Base-by-base conservation (phyloP, 805 yeast species). In the Blastobotrys muscicola region DNA sequence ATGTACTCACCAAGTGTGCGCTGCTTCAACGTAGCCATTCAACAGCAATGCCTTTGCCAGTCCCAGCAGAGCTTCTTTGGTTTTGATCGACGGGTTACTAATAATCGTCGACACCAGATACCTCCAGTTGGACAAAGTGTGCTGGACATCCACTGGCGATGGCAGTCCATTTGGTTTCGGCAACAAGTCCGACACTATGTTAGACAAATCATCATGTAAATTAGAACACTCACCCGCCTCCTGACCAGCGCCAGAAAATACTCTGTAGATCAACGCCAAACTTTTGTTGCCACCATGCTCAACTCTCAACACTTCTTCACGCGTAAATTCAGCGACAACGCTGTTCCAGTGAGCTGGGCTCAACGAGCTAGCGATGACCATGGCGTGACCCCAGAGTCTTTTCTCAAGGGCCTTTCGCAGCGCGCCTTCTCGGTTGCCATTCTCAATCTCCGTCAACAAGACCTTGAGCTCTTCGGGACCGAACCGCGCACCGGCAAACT, bases 381-480 rank as follows among this genome's bases (percentile, higher is more conserved):
- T 62, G 0, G 95, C 82, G 60, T 87, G 68, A 0, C 90, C 78
- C 82, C 85, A 89, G 50, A 85, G 84, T 8, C 76, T 73, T 42
- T 75, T 73, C 1, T 72, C 67, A 13, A 87, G 58, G 1, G 92
- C 79, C 43, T 69, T 65, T 16, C 71, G 67, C 39, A 87, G 61
- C 0, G 95, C 96, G 4, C 69, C 72, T 10, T 74, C 76, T 16
- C 78, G 74, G 45, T 80, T 70, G 1, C 96, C 96, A 4, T 65
- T 5, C 34, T 50, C 49, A 47, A 43, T 3, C 47, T 36, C 16
- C 14, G 40, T 41, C 46, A 57, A 23, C 43, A 54, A 31, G 45
- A 43, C 12, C 8, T 42, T 40, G 16, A 54, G 29, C n/a, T 54
- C 54, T 26, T 52, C 55, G 11, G 39, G 31, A 12, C 46, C 46